Evolutionary conservation across 2,329 filamentous ascomycete genomes (phyloP).

Genomic region (Neoscytalidium dimidiatum): DNA sequence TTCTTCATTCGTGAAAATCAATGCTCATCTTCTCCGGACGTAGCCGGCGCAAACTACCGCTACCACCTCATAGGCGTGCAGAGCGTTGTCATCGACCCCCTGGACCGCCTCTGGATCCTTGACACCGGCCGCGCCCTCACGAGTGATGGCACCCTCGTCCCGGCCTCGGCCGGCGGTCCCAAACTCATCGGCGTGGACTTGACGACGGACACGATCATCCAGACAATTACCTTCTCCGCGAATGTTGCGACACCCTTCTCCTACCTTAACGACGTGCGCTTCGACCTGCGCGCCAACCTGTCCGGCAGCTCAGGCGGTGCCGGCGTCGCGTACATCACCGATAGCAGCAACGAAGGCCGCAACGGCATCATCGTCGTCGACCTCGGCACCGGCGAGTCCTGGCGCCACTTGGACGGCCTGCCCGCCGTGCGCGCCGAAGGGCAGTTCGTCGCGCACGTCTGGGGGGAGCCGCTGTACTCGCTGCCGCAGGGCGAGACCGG

Average conservation of each 20-base stretch:
- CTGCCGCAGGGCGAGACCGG: constrained; percentile 34
- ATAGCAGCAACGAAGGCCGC: constrained; percentile 50
- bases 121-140: constrained; percentile 53
- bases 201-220: constrained; percentile 46
- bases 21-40: neutral
- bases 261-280: constrained; percentile 57
- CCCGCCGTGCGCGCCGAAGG: constrained; percentile 43
- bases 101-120: constrained; percentile 55
- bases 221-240: constrained; percentile 54
- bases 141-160: constrained; percentile 46
- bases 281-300: constrained; percentile 50
- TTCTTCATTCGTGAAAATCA: neutral
- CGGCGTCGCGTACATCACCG: constrained; percentile 57
- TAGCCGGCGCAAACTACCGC: constrained; percentile 48
- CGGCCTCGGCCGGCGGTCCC: constrained; percentile 48
- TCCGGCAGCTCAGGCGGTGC: constrained; percentile 39
- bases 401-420: constrained; percentile 51
- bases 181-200: constrained; percentile 55
- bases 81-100: constrained; percentile 53
- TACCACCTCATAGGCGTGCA: constrained; percentile 55
- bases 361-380: constrained; percentile 55
- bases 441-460: constrained; percentile 52
- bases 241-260: constrained; percentile 50
- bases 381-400: constrained; percentile 50
- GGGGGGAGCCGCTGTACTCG: constrained; percentile 51